Evolutionary conservation across 176 grass and related monocot genomes (phyloP), one percentile per base, ranked within the genome.

Genomic region (Oryza nivara): DNA sequence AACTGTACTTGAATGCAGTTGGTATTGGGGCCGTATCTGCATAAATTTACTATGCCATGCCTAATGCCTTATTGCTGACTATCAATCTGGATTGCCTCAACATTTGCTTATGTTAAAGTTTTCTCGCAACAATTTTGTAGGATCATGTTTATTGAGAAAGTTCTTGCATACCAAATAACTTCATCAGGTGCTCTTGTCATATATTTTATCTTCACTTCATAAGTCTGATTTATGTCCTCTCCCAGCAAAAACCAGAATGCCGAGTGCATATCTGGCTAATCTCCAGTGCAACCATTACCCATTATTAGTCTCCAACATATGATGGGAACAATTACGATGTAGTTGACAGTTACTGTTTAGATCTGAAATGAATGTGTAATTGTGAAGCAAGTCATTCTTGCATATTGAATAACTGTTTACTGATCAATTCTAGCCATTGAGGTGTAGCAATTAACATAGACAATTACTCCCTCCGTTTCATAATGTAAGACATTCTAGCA

Each of bases 21-120:
- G 28, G 13, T 17, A 58, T 58, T 22, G 7, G 1, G 32, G 10
- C 30, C 2, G 4, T 61, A 13, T 19, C 30, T 41, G 52, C 52
- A 77, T 23, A 77, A 77, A n/a, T 56, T 61, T 56, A 61, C 2
- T 20, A 34, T 41, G 32, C 11, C 32, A 76, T n/a, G 48, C 28
- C 15, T 76, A 54, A 52, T 75, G 26, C 74, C 22, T 40, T 32
- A 17, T 36, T 40, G 5, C 30, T 38, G 30, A 36, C 3, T 20
- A 76, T 76, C 28, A 49, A 34, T 75, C 23, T 58, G 22, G 73
- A 58, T 76, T 56, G 3, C 49, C 16, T 56, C 16, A 58, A 30
- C 49, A 58, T 75, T 75, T 45, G 6, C 14, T 76, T 76, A 35
- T 30, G 34, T 36, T 76, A n/a, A 76, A 20, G 7, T 58, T 58